A percentile compares a stretch with the other conserved stretches of the same genome.
Conservation (phyloP, 306 rosid species). For the Begonia peltatifolia region DNA sequence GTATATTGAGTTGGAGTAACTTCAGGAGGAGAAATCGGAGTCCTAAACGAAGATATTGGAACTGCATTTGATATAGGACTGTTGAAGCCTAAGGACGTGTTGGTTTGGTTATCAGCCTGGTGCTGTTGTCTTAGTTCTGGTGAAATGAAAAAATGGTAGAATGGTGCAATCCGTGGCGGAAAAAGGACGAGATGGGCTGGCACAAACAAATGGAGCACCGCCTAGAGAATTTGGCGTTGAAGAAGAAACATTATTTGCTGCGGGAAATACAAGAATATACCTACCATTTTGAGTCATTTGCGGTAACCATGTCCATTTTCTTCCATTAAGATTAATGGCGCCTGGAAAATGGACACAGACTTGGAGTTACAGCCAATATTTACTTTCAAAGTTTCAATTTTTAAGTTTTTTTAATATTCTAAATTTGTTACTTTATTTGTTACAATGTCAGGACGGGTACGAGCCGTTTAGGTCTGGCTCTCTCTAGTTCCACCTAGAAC, state of each 20-base stretch:
- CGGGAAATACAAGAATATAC: conserved; percentile 48
- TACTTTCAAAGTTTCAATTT: too few relatives aligned
- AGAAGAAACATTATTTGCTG: conserved; percentile 35
- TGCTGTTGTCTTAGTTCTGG: conserved; percentile 34
- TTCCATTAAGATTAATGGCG: too few relatives aligned
- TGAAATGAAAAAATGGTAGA: conserved; percentile 53
- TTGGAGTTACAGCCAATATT: too few relatives aligned
- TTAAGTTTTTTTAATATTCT: too few relatives aligned
- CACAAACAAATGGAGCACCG: conserved; percentile 78
- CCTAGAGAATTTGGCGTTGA: conserved; percentile 52
- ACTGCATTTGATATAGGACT: conserved; percentile 43
- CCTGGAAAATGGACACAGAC: too few relatives aligned
- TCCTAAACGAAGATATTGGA: conserved; percentile 62
- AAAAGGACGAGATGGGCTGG: conserved; percentile 83
- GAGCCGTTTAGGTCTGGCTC: too few relatives aligned
- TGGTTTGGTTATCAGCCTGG: conserved; percentile 10
- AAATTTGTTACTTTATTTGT: too few relatives aligned
- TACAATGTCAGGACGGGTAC: too few relatives aligned
- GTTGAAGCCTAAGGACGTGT: conserved; percentile 11
- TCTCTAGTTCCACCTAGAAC: too few relatives aligned
- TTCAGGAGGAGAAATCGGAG: conserved; percentile 13
- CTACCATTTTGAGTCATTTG: too few relatives aligned
- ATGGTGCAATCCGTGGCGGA: conserved; percentile 60
- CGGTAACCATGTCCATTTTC: too few relatives aligned
- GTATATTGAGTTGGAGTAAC: background rate